These are phyloP conservation scores for Pichia paraexigua DNA, from an alignment of 805 yeast species.

Conservation along the genomic window DNA sequence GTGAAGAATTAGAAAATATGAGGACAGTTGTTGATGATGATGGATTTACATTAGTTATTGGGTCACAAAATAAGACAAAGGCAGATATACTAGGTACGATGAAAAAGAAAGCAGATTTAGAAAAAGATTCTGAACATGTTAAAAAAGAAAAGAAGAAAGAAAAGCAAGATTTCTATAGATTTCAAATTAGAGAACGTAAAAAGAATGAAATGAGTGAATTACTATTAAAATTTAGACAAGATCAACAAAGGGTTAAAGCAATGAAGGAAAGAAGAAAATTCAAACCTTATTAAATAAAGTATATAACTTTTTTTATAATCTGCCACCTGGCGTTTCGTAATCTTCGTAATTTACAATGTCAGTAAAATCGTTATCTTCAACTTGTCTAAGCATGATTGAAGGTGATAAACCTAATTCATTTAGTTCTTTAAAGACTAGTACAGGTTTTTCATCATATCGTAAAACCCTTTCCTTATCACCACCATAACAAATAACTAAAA, in stretches of 20 bases:
- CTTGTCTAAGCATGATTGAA: constrained; percentile 82
- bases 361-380: constrained; percentile 43
- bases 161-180: constrained; percentile 87
- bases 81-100: constrained; percentile 56
- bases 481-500: constrained; percentile 81
- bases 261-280: constrained; percentile 79
- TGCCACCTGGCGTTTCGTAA: constrained; percentile 35
- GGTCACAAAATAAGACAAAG: constrained; percentile 75
- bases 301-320: constrained; percentile 21
- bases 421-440: constrained; percentile 71
- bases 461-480: constrained; percentile 85
- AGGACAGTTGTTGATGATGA: constrained; percentile 76
- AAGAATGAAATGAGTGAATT: constrained; percentile 88
- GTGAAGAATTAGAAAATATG: constrained; percentile 46
- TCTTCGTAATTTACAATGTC: constrained; percentile 13
- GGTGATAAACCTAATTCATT: constrained; percentile 84
- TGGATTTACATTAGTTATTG: constrained; percentile 88
- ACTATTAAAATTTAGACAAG: constrained; percentile 75
- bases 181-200: constrained; percentile 91
- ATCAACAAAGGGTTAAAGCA: constrained; percentile 73
- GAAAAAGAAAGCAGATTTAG: constrained; percentile 23
- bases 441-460: constrained; percentile 83
- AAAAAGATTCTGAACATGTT: constrained; percentile 30
- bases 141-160: constrained; percentile 62
- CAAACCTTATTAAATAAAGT: constrained; percentile 57